Conservation (phyloP, 2,329 filamentous ascomycete species). For the Plectosphaerella plurivora region DNA sequence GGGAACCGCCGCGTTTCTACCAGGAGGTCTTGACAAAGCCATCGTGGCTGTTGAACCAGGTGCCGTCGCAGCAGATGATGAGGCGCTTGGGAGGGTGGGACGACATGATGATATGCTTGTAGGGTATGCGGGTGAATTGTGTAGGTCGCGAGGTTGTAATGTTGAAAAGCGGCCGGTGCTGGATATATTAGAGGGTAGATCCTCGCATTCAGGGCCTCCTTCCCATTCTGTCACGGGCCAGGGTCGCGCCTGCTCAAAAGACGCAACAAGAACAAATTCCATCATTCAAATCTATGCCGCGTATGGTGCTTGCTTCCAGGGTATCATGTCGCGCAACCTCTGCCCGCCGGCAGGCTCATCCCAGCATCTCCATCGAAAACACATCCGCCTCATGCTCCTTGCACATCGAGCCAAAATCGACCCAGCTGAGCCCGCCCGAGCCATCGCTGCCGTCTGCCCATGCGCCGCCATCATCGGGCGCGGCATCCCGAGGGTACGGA, state of each 20-base stretch:
- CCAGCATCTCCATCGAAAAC: neutral
- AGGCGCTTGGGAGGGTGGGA: conserved; percentile 33
- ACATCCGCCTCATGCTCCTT: conserved; percentile 7
- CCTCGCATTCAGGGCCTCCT: no score
- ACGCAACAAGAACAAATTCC: no score
- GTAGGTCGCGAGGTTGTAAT: no score
- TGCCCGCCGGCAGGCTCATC: no score
- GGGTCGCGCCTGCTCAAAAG: no score
- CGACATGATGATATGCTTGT: neutral
- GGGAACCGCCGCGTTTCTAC: conserved; percentile 28
- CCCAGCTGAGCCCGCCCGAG: conserved; percentile 8
- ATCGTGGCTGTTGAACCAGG: conserved; percentile 29
- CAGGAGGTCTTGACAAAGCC: conserved; percentile 36
- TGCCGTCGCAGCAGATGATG: conserved; percentile 47
- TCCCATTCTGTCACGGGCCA: no score
- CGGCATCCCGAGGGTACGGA: conserved; percentile 6
- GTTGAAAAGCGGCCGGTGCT: no score
- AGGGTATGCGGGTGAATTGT: no score
- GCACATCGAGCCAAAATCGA: conserved; percentile 11
- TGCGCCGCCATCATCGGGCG: conserved; percentile 9
- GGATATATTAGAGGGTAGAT: no score
- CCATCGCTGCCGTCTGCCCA: conserved; percentile 12
- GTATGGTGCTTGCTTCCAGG: no score
- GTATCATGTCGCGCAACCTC: no score
- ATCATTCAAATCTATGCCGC: no score